Base-by-base conservation (phyloP, 495 filamentous ascomycete genomes). In the Aspergillus homomorphus region DNA sequence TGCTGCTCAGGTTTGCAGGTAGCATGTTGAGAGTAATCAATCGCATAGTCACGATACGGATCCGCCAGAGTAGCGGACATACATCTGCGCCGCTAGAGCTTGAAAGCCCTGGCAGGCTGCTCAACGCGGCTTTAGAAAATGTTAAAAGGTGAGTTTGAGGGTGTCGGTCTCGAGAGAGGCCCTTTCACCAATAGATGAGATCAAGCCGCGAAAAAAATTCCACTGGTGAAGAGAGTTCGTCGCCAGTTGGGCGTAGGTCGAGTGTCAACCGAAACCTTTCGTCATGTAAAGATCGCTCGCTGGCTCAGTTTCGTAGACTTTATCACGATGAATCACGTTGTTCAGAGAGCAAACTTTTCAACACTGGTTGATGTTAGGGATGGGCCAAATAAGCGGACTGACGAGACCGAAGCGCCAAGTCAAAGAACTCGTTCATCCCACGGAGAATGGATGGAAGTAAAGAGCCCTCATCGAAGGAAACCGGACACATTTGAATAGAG, bases 1-100 rank as follows among this genome's bases (percentile, higher is more conserved):
- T 73, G 68, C 46, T 66, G 66, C 54, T 72, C 66, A 41, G 68
- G 65, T 57, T 68, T 73, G 59, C 68, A 67, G 59, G 57, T 64
- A 49, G 60, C 71, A 67, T 71, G 68, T 55, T 69, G 65, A 58
- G 73, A 58, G 58, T 69, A 76, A 30, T 71, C 66, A 61, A 73
- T 70, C 54, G 69, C 65, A 65, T 70, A 76, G 64, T 68, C 69
- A 71, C 69, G 66, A 63, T 75, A 79, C 59, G 73, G 69, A 64
- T 75, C 67, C 58, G 69, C 70, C 63, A 76, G 70, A 68, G 67
- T 71, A 61, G 66, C 72, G 64, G 74, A 70, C 74, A 76, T 74
- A 65, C 72, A 74, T 71, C 69, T 64, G 70, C 65, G 56, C 67
- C 65, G 72, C 74, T 69, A 77, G 75, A 74, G 67, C 66, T 59